phyloP scores from a whole-genome alignment of 371 early-diverging fungal species.

The Apophysomyces ossiformis region DNA sequence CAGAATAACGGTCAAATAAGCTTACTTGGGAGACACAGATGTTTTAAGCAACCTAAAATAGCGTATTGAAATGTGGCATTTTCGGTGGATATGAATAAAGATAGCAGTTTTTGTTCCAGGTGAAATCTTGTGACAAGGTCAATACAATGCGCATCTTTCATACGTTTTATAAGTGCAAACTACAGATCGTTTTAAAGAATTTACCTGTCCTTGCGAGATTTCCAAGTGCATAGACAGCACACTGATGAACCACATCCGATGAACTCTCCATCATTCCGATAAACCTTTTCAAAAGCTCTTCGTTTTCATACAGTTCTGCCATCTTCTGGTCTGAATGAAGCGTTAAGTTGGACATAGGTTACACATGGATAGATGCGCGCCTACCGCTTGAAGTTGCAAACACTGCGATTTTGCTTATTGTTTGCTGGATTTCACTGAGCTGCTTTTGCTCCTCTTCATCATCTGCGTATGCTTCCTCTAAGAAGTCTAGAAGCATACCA shows the following conservation, averaged over 20 bases:
- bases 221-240: conserved; percentile 60
- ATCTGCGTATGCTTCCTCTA: conserved; percentile 43
- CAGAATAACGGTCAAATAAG: background rate
- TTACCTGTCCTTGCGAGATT: conserved; percentile 68
- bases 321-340: conserved; percentile 52
- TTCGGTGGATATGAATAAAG: conserved; percentile 51
- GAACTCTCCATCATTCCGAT: conserved; percentile 48
- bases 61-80: conserved; percentile 65
- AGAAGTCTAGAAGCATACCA: conserved; percentile 43
- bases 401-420: conserved; percentile 49
- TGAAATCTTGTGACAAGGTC: conserved; percentile 60
- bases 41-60: conserved; percentile 62
- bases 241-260: conserved; percentile 38
- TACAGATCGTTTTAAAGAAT: background rate
- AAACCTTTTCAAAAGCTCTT: conserved; percentile 45
- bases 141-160: conserved; percentile 59
- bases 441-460: conserved; percentile 58
- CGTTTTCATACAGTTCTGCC: conserved; percentile 50
- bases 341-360: background rate
- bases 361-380: background rate
- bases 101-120: conserved; percentile 49
- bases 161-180: background rate
- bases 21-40: conserved; percentile 64
- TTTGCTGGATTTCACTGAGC: conserved; percentile 47
- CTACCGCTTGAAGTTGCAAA: conserved; percentile 55